phyloP scores from a whole-genome alignment of 208 protist species.

The Vickermania spadyakhi region DNA sequence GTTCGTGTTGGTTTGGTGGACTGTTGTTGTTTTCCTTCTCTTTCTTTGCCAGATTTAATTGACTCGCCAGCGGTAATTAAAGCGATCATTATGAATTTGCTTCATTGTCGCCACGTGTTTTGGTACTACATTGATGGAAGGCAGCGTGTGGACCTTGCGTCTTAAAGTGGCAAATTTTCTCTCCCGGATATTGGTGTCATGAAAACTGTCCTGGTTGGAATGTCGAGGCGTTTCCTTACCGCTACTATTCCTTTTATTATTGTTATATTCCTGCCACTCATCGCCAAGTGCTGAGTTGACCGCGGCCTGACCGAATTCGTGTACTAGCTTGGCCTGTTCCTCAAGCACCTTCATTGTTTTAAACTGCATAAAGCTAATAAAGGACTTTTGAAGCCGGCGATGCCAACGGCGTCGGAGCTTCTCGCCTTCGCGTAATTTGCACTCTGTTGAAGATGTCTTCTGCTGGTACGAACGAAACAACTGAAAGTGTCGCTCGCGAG shows the following conservation, averaged over 20 bases:
- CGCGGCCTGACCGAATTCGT: slow-evolving; percentile 74
- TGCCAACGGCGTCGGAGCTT: slow-evolving; percentile 82
- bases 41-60: slow-evolving; percentile 23
- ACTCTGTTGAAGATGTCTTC: slow-evolving; percentile 79
- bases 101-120: slow-evolving; percentile 89
- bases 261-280: slow-evolving; percentile 14
- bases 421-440: slow-evolving; percentile 75
- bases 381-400: slow-evolving; percentile 75
- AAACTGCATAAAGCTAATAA: slow-evolving; percentile 88
- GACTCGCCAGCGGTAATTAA: slow-evolving; percentile 84
- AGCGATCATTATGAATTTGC: slow-evolving; percentile 90
- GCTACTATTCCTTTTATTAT: background rate
- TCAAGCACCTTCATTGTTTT: slow-evolving; percentile 88
- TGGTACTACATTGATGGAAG: slow-evolving; percentile 59
- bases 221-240: background rate
- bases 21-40: background rate
- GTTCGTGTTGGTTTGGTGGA: background rate
- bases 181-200: slow-evolving; percentile 15
- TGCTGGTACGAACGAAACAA: slow-evolving; percentile 87
- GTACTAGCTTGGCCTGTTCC: slow-evolving; percentile 78
- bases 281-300: slow-evolving; percentile 82
- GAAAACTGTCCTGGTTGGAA: background rate
- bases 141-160: slow-evolving; percentile 52
- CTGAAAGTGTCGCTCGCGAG: slow-evolving; percentile 76
- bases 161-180: slow-evolving; percentile 37